Evolutionary conservation across 75 land plant species (phyloP).

Genomic region (Pseudotsuga menziesii): DNA sequence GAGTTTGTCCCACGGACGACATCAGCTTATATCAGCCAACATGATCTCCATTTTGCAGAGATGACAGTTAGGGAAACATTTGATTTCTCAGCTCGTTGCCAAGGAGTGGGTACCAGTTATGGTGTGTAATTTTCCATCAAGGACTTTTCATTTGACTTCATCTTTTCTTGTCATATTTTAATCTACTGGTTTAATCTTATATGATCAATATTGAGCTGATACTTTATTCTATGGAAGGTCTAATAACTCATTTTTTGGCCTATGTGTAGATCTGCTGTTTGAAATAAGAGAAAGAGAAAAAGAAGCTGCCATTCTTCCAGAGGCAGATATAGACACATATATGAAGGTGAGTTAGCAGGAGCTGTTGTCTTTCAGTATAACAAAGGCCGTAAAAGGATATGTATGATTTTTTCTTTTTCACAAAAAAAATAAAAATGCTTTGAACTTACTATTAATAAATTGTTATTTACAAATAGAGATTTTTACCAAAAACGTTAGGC

Average conservation of each 20-base stretch:
- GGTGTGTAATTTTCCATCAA: not conserved
- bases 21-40: conserved; percentile 14
- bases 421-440: too few relatives aligned
- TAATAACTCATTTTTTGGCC: not conserved
- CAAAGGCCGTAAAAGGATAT: too few relatives aligned
- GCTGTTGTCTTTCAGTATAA: not conserved
- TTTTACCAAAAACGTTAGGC: too few relatives aligned
- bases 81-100: conserved; percentile 14
- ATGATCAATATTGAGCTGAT: too few relatives aligned
- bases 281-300: conserved; percentile 71
- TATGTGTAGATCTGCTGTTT: conserved; percentile 53
- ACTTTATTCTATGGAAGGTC: too few relatives aligned
- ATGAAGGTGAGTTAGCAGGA: conserved; percentile 57
- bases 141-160: too few relatives aligned
- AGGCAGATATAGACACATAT: conserved; percentile 74
- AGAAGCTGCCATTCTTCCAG: conserved; percentile 64
- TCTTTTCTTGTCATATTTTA: too few relatives aligned
- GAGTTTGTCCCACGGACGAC: conserved; percentile 17
- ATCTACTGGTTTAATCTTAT: too few relatives aligned
- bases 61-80: conserved; percentile 18
- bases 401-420: too few relatives aligned
- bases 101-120: conserved; percentile 10
- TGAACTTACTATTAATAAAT: too few relatives aligned
- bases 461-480: too few relatives aligned
- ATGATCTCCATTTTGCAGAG: conserved; percentile 14